These are phyloP conservation scores for Neofusicoccum sp. DNA, from an alignment of 2,329 filamentous ascomycete genomes.

Conservation along the genomic window DNA sequence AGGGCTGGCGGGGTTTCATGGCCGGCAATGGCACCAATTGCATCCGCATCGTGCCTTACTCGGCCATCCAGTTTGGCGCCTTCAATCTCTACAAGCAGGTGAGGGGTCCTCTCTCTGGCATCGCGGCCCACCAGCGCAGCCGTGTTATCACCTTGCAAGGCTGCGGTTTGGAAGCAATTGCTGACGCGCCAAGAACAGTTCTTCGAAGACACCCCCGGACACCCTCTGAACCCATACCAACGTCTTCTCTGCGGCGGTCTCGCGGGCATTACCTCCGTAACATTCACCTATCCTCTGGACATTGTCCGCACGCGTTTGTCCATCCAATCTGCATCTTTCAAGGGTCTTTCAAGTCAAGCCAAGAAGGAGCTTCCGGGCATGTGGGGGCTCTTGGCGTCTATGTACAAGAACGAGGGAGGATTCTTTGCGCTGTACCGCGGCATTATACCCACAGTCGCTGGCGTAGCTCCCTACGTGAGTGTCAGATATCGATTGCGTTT, in stretches of 20 bases:
- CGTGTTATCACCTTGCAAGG: neutral
- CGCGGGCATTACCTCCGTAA: conserved; percentile 93
- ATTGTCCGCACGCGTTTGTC: conserved; percentile 95
- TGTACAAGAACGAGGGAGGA: conserved; percentile 93
- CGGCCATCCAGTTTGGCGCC: conserved; percentile 95
- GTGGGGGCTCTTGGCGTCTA: conserved; percentile 78
- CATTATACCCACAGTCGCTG: conserved; percentile 89
- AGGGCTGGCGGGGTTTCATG: conserved; percentile 98
- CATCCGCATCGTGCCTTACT: conserved; percentile 97
- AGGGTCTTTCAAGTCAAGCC: conserved; percentile 59
- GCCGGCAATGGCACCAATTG: conserved; percentile 97
- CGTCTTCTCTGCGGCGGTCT: conserved; percentile 87
- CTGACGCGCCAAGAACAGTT: conserved; percentile 51
- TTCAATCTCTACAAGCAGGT: conserved; percentile 98
- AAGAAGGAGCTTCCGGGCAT: conserved; percentile 76
- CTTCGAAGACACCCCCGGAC: conserved; percentile 75
- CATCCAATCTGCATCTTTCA: conserved; percentile 96
- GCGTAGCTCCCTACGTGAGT: conserved; percentile 82
- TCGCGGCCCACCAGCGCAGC: neutral
- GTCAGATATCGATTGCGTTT: conserved; percentile 45
- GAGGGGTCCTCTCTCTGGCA: conserved; percentile 39
- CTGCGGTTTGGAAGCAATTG: neutral
- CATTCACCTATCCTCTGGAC: conserved; percentile 93
- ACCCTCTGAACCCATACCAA: conserved; percentile 70
- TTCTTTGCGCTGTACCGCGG: conserved; percentile 86